Percentiles rank a stretch among this genome's conserved stretches.
Conservation (phyloP, 2,329 filamentous ascomycete genomes). For the Juglanconis sp. region DNA sequence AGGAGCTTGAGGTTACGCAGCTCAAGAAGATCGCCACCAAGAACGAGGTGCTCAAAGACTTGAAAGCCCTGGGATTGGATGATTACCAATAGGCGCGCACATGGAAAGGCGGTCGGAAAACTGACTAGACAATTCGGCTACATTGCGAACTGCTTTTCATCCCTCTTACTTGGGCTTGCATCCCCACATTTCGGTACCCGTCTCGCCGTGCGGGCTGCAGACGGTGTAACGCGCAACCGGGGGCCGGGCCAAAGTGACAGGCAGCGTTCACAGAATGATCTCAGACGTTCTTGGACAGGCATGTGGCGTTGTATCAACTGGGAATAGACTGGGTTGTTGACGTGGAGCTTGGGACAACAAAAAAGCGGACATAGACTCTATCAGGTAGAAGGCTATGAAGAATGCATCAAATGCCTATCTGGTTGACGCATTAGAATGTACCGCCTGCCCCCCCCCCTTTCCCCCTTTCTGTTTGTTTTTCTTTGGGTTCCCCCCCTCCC, state of each 20-base stretch:
- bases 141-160: background rate
- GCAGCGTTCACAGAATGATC: background rate
- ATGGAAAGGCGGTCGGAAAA: too few relatives aligned
- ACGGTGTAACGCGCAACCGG: background rate
- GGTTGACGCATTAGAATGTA: background rate
- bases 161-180: background rate
- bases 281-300: background rate
- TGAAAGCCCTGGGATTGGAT: constrained; percentile 57
- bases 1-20: constrained; percentile 97
- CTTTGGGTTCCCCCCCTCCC: too few relatives aligned
- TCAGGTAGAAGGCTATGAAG: background rate
- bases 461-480: too few relatives aligned
- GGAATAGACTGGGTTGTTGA: background rate
- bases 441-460: too few relatives aligned
- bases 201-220: background rate
- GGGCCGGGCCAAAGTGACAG: background rate
- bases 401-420: background rate
- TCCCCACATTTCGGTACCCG: background rate
- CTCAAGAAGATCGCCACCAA: constrained; percentile 98
- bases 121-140: background rate
- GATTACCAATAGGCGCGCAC: background rate
- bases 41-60: constrained; percentile 75
- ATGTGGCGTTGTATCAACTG: background rate
- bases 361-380: background rate
- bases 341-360: background rate